phyloP scores from a whole-genome alignment of 306 rosid genomes.

The Casuarina glauca region DNA sequence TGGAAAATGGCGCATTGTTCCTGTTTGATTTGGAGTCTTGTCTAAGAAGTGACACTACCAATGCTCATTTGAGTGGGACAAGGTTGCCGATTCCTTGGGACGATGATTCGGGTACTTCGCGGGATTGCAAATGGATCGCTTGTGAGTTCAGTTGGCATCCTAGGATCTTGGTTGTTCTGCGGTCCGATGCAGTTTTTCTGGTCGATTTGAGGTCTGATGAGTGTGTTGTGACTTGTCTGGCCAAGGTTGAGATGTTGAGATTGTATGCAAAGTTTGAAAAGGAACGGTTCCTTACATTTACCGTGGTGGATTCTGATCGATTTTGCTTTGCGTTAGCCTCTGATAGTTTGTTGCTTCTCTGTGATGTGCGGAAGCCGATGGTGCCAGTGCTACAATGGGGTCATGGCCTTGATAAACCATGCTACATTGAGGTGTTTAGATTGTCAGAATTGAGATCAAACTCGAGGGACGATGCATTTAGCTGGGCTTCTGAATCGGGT shows the following conservation, averaged over 20 bases:
- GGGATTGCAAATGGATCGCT: slow-evolving; percentile 49
- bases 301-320: slow-evolving; percentile 46
- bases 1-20: slow-evolving; percentile 56
- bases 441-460: slow-evolving; percentile 65
- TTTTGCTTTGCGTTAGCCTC: slow-evolving; percentile 60
- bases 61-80: slow-evolving; percentile 41
- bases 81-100: slow-evolving; percentile 53
- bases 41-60: neutral
- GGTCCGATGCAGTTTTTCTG: slow-evolving; percentile 60
- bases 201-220: slow-evolving; percentile 54
- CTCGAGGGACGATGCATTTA: slow-evolving; percentile 37
- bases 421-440: slow-evolving; percentile 40
- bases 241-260: slow-evolving; percentile 50
- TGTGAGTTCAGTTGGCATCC: slow-evolving; percentile 81
- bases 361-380: slow-evolving; percentile 65
- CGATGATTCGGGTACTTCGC: slow-evolving; percentile 23
- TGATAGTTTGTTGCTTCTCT: slow-evolving; percentile 48
- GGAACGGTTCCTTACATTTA: slow-evolving; percentile 54
- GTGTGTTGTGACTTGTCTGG: slow-evolving; percentile 42
- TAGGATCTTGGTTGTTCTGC: slow-evolving; percentile 52
- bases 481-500: slow-evolving; percentile 60
- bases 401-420: slow-evolving; percentile 55
- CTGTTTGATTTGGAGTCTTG: slow-evolving; percentile 61
- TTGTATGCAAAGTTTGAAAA: slow-evolving; percentile 38
- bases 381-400: slow-evolving; percentile 62